Evolutionary conservation across 2,329 filamentous ascomycete species (phyloP).

Genomic region (Cercospora zeae-maydis): DNA sequence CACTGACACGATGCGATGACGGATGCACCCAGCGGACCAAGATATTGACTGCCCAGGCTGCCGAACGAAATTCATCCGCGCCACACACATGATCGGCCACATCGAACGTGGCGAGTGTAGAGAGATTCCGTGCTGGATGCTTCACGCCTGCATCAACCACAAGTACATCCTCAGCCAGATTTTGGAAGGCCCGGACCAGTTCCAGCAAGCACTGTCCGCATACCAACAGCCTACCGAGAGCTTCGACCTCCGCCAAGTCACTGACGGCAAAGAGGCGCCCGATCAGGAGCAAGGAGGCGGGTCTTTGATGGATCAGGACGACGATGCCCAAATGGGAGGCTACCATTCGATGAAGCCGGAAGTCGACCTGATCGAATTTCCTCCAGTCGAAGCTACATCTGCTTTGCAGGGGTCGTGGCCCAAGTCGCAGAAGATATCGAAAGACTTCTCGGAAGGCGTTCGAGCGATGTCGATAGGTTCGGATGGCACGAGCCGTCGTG

Average conservation of each 20-base stretch:
- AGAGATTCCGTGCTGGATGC: constrained; percentile 42
- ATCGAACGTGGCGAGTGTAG: constrained; percentile 53
- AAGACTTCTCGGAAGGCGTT: constrained; percentile 5
- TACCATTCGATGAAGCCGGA: constrained; percentile 20
- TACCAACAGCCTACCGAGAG: background rate
- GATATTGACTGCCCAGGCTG: constrained; percentile 55
- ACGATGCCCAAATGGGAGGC: constrained; percentile 23
- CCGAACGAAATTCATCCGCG: constrained; percentile 45
- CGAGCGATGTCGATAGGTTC: constrained; percentile 11
- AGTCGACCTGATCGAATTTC: constrained; percentile 11
- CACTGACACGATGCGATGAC: background rate
- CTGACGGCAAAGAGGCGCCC: constrained; percentile 2
- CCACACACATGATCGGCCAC: constrained; percentile 51
- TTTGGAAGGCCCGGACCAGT: constrained; percentile 28
- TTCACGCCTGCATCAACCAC: constrained; percentile 50
- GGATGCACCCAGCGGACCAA: constrained; percentile 47
- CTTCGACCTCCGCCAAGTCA: constrained; percentile 5
- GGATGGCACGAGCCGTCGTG: background rate
- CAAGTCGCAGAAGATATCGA: background rate
- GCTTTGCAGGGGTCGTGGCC: background rate
- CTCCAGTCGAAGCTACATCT: background rate
- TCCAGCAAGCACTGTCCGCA: constrained; percentile 22
- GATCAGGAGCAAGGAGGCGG: constrained; percentile 20
- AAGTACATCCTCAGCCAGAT: constrained; percentile 47
- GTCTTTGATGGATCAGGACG: constrained; percentile 17